Base-by-base conservation (phyloP, 176 grass and related monocot species). In the Pontederia paniculata region DNA sequence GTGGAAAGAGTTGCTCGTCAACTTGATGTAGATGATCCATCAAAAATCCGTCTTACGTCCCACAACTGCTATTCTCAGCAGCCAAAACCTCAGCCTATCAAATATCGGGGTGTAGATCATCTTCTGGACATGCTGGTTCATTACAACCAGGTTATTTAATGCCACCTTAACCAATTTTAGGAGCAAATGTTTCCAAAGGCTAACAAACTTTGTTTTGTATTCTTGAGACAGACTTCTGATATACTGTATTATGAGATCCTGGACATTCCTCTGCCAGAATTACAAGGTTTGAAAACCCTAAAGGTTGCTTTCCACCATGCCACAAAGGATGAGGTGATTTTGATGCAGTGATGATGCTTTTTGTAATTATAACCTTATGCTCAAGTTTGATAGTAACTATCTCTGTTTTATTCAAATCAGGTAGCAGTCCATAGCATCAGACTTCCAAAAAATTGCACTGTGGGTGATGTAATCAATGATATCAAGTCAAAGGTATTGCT, bases 1-100 rank as follows among this genome's bases (percentile, higher is more conserved):
- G 93, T 98, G 43, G 87, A 98, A 77, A 98, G 72, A 68, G 93
- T 98, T 60, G 93, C 93, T 70, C 60, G 65, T 68, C 81, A 91
- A 57, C 78, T 98, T 80, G 83, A 70, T 51, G 55, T 98, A 23
- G 83, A 98, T 52, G 87, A 98, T 55, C 83, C 93, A 66, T 77
- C 87, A 4, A 98, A 98, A 98, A 91, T 98, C 69, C 78, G 87
- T 56, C 83, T 98, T 44, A 98, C 86, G 71, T 91, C 93, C 63
- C 93, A 98, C 71, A 98, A 98, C 71, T 91, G 93, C 69, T 98
- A 98, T 63, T 98, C 93, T 23, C 93, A 98, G 54, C 93, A 98
- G 64, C 93, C 93, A 65, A 98, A 98, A 67, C 93, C 93, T 46
- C 93, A 98, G 58, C 86, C 93, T n/a, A 91, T 98, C 68, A 98